Conservation (phyloP, 768 basidiomycete genomes). For the Porpolomopsis calyptriformis region DNA sequence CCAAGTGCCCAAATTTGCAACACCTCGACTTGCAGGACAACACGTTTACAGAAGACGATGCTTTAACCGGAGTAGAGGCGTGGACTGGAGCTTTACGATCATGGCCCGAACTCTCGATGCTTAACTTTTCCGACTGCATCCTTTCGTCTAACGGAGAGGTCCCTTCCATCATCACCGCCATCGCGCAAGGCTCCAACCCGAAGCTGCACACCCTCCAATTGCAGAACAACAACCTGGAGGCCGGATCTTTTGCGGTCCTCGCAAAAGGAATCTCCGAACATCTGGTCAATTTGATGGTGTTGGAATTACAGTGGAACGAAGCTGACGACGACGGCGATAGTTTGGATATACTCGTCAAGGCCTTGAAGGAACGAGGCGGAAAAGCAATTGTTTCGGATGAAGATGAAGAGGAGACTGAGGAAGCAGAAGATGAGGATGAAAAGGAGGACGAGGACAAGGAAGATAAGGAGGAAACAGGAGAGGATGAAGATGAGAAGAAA, state of each 20-base stretch:
- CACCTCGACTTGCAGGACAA: conserved; percentile 91
- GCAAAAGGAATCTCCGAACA: conserved; percentile 53
- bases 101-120: conserved; percentile 63
- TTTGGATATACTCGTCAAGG: conserved; percentile 40
- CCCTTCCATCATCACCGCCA: conserved; percentile 47
- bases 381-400: conserved; percentile 61
- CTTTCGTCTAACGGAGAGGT: conserved; percentile 76
- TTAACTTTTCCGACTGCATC: conserved; percentile 90
- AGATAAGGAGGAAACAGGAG: conserved; percentile 21
- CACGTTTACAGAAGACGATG: conserved; percentile 57
- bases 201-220: conserved; percentile 69
- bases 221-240: conserved; percentile 87
- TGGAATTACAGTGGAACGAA: conserved; percentile 91
- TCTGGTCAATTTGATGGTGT: conserved; percentile 43
- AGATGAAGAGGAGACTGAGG: conserved; percentile 69
- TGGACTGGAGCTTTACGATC: conserved; percentile 56
- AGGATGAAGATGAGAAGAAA: conserved; percentile 19
- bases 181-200: conserved; percentile 61
- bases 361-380: conserved; percentile 56
- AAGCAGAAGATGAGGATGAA: conserved; percentile 40
- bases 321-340: conserved; percentile 66
- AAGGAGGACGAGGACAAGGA: conserved; percentile 18
- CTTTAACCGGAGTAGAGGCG: conserved; percentile 38
- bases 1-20: conserved; percentile 53
- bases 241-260: conserved; percentile 54